Evolutionary conservation across 768 basidiomycete species (phyloP), one percentile per base, ranked within the genome.

Genomic region (Hydnomerulius pinastri): DNA sequence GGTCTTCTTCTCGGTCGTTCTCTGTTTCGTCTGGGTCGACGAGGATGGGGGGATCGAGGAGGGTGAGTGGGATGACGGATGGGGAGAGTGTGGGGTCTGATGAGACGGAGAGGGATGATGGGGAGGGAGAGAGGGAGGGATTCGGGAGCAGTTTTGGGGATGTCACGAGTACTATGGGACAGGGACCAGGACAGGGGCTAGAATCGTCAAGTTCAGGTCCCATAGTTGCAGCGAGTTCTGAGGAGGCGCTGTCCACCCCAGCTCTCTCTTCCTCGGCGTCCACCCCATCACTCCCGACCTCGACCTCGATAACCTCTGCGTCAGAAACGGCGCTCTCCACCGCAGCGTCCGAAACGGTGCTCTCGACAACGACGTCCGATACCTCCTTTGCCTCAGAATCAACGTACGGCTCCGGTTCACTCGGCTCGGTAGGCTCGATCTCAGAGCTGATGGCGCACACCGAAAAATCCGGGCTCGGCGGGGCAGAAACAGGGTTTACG

Each of bases 31-130:
- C 4, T 45, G 29, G 4, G 10, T 43, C 42, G 15, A 13, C n/a
- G 25, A 12, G 5, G 13, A 29, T 21, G 10, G 43, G 5, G 15
- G 15, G 7, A 7, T 35, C 41, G 33, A 18, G 23, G 17, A 58
- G 60, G 10, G 46, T 51, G 29, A 46, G 50, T 17, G 57, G 64
- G 36, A 60, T 64, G 1, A 23, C 53, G 4, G 28, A 17, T 15
- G 51, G 63, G 2, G n/a, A n/a, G n/a, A n/a, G n/a, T n/a, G 4
- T 35, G 33, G 20, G 9, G 6, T 59, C 63, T 1, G 52, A 30
- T 7, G 55, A 33, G 38, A 60, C 64, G 1, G 63, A 65, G 42
- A 56, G 20, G 43, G 56, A 65, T 4, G 44, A 46, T 36, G 56
- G 11, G 2, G 54, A 54, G 23, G 21, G 30, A n/a, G 52, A 56